These are phyloP conservation scores for Asclepias syriaca DNA, from an alignment of 257 asterid genomes.

Conservation along the genomic window DNA sequence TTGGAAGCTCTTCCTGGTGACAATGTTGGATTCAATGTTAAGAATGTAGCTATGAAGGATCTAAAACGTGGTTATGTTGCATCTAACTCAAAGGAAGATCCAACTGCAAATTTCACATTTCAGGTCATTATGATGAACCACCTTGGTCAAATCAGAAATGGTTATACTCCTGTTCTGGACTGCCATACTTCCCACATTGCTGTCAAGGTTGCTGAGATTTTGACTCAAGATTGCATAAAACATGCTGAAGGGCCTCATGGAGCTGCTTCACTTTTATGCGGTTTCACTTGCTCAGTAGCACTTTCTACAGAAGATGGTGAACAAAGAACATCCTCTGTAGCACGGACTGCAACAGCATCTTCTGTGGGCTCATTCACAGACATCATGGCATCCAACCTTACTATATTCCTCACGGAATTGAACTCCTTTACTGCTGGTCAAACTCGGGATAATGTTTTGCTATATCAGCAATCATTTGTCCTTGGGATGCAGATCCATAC, in stretches of 20 bases:
- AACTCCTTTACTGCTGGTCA: constrained; percentile 29
- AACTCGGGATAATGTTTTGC: constrained; percentile 22
- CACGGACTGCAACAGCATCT: constrained; percentile 66
- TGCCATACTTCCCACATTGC: constrained; percentile 69
- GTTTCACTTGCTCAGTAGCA: constrained; percentile 28
- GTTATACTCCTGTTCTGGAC: constrained; percentile 64
- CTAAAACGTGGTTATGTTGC: constrained; percentile 34
- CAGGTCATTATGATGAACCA: constrained; percentile 66
- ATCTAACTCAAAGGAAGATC: constrained; percentile 58
- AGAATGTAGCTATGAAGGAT: constrained; percentile 46
- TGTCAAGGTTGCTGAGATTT: constrained; percentile 50
- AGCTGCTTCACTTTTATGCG: constrained; percentile 19
- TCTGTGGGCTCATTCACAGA: constrained; percentile 43
- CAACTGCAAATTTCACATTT: constrained; percentile 27
- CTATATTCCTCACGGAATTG: constrained; percentile 28
- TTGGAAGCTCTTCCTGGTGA: constrained; percentile 42
- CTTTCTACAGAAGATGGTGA: constrained; percentile 77
- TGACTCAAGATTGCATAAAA: constrained; percentile 33
- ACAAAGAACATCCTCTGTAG: constrained; percentile 69
- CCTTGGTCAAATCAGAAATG: constrained; percentile 62
- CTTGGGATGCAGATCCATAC: constrained; percentile 31
- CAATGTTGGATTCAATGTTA: constrained; percentile 55
- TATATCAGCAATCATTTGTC: constrained; percentile 25
- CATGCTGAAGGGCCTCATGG: constrained; percentile 44
- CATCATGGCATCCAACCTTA: constrained; percentile 28